Percentiles rank a stretch among this genome's conserved stretches.
These are phyloP conservation scores for Cryptosporidium sp. DNA, from an alignment of 169 alveolate species.

Conservation along the genomic window DNA sequence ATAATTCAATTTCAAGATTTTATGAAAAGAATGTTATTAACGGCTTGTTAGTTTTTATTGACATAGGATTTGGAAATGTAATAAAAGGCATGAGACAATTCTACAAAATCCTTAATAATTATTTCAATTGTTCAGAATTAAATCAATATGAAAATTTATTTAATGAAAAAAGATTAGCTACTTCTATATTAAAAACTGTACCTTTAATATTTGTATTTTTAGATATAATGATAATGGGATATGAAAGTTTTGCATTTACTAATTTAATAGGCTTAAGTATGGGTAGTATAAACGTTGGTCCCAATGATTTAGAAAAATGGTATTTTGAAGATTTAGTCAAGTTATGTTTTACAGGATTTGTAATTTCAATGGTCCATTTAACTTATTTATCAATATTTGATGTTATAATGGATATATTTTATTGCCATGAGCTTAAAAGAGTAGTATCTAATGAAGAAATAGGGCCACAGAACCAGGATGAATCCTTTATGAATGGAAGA, in stretches of 20 bases:
- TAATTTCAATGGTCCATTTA: neutral
- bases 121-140: constrained; percentile 26
- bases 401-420: constrained; percentile 54
- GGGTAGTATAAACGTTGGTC: constrained; percentile 17
- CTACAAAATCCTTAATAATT: neutral
- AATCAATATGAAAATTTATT: constrained; percentile 19
- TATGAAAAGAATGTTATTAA: constrained; percentile 26
- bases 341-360: constrained; percentile 7
- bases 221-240: constrained; percentile 44
- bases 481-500: neutral
- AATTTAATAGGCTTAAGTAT: constrained; percentile 3
- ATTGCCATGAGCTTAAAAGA: constrained; percentile 64
- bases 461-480: neutral
- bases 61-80: constrained; percentile 30
- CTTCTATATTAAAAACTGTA: constrained; percentile 30
- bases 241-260: constrained; percentile 50
- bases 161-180: constrained; percentile 31
- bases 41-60: constrained; percentile 9
- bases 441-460: neutral
- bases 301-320: constrained; percentile 23
- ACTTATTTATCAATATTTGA: constrained; percentile 48
- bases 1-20: constrained; percentile 12
- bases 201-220: constrained; percentile 33
- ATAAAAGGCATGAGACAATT: constrained; percentile 5
- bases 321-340: constrained; percentile 3